Conservation (phyloP, 1,284 basidiomycete genomes). For the Ceratobasidium sp. region DNA sequence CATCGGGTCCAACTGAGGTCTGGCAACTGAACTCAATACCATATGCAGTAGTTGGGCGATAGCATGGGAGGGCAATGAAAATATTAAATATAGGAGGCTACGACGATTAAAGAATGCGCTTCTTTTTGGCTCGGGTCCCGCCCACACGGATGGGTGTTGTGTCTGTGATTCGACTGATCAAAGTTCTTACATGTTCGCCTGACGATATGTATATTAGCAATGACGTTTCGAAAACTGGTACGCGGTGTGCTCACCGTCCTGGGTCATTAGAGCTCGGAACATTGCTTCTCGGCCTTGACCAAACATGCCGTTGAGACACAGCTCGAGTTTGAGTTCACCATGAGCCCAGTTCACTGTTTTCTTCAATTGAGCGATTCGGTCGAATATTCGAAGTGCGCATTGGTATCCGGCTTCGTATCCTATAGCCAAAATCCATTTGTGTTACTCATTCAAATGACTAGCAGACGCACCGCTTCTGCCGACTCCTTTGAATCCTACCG, state of each 20-base stretch:
- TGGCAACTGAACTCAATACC: not conserved
- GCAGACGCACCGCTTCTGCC: slow-evolving; percentile 26
- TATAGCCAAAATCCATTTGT: not conserved
- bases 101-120: slow-evolving; percentile 27
- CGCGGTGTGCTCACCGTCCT: slow-evolving; percentile 29
- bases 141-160: slow-evolving; percentile 48
- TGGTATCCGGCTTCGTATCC: slow-evolving; percentile 50
- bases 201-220: not conserved
- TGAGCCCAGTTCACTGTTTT: slow-evolving; percentile 15
- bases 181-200: slow-evolving; percentile 47
- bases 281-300: slow-evolving; percentile 49
- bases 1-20: not conserved
- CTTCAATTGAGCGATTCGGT: slow-evolving; percentile 34
- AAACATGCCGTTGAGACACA: slow-evolving; percentile 47
- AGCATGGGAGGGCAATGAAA: not conserved
- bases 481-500: slow-evolving; percentile 47
- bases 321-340: slow-evolving; percentile 37
- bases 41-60: not conserved
- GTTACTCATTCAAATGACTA: not conserved
- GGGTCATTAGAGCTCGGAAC: slow-evolving; percentile 46
- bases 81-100: too few species aligned
- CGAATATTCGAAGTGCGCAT: slow-evolving; percentile 46
- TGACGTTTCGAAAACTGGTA: not conserved
- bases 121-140: slow-evolving; percentile 46
- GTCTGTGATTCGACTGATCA: slow-evolving; percentile 47